Base-by-base conservation (phyloP, 805 yeast genomes). In the Candida wancherniae region DNA sequence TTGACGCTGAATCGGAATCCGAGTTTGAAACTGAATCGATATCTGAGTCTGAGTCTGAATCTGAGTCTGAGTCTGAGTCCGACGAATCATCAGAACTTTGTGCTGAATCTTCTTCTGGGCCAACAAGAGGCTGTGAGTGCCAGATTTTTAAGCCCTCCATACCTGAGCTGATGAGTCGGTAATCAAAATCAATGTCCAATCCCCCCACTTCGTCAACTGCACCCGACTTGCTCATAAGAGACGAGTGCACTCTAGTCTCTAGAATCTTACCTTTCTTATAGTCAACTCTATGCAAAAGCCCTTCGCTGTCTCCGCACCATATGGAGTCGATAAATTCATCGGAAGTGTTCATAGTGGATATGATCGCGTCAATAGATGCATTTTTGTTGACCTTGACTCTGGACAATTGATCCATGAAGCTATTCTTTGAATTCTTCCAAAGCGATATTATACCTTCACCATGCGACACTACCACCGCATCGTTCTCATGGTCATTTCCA, bases 401-500 rank as follows among this genome's bases (percentile, higher is more conserved):
- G 9, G 83, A 72, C 28, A 86, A 66, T 58, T 90, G 97, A 55
- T 90, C 97, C 36, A 63, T 67, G 39, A 77, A 70, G 24, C 72
- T 72, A 50, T 84, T 85, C 50, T 73, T 73, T 18, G 73, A 67
- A 16, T 81, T 77, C 45, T 75, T 77, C 98, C 98, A 90, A 9
- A 83, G 64, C 0, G 97, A 86, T 5, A 86, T 68, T 9, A 85
- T 73, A 3, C 97, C 97, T 50, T 82, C 92, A 10, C 94, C 86
- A 81, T 86, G 87, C 26, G 95, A 90, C 45, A 88, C 87, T 4
- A 81, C 73, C 3, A 79, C 71, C 1, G 75, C 69, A 12, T 75
- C 78, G 32, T 79, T 84, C 28, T 69, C 71, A 9, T 76, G 70
- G 8, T 46, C 57, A 22, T 49, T 55, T 9, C 55, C 43, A 2